Evolutionary conservation across 352 stramenopile species (phyloP), one percentile per base, ranked within the genome.

Genomic region (Nothophytophthora sp.): DNA sequence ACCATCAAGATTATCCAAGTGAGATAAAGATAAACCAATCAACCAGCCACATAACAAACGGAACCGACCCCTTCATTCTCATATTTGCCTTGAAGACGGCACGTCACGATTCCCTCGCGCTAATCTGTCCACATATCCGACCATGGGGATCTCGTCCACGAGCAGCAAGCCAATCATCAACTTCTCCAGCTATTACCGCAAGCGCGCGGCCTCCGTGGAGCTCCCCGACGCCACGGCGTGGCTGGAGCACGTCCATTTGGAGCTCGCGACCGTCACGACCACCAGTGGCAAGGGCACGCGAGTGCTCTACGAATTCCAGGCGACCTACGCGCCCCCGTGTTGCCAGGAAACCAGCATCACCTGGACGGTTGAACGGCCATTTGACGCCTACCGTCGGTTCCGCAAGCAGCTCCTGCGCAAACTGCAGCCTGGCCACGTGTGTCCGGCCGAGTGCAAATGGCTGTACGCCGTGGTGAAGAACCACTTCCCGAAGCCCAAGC

Each of bases 381-480:
- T 76, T 27, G 62, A 83, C 1, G 73, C 69, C 23, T 82, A 80
- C 30, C 59, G 59, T 2, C 46, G 53, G 28, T 79, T 87, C 42
- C 76, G 79, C 34, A 63, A 66, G 35, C 63, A 54, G 15, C 27
- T 73, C 18, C 29, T 73, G 36, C 35, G 40, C 0, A 15, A 49
- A 5, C 19, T 73, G 20, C 49, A 61, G 34, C 49, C 49, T 1
- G 58, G 59, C 10, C 63, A 69, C 36, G 54, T 42, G 39, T 73
- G 63, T 27, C 43, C 51, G 22, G 58, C 63, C n/a, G 63, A 73
- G 49, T 72, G 57, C 48, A 59, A 55, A n/a, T 72, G 63, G 63
- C 57, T 72, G 19, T 61, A 72, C 35, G 48, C 38, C 13, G 63
- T 73, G 32, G 36, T 73, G 24, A 73, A 73, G 53, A 60, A 69